phyloP scores from a whole-genome alignment of 1,139 yeast species.

The Candida glucosophila region DNA sequence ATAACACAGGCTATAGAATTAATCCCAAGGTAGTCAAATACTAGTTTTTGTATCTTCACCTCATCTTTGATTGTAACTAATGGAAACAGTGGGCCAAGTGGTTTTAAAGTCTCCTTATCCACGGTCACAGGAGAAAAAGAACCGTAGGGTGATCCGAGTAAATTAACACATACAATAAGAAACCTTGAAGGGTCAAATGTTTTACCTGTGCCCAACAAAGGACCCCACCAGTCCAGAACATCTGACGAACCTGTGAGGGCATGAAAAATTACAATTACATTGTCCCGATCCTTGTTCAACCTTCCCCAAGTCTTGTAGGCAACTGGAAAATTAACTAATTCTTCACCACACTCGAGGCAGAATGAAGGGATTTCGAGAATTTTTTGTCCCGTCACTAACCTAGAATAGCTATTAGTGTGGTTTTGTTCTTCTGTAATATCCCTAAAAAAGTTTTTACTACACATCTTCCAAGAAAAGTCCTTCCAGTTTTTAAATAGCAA shows the following conservation, averaged over 20 bases:
- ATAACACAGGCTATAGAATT: constrained; percentile 72
- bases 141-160: constrained; percentile 94
- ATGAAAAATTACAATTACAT: constrained; percentile 83
- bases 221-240: constrained; percentile 99
- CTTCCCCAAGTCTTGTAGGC: constrained; percentile 96
- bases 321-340: constrained; percentile 66
- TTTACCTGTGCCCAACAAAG: constrained; percentile 72
- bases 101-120: constrained; percentile 62
- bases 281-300: constrained; percentile 55
- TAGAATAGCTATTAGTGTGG: constrained; percentile 54
- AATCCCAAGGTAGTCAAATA: constrained; percentile 70
- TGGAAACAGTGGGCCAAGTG: constrained; percentile 93
- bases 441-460: constrained; percentile 12
- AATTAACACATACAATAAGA: constrained; percentile 79
- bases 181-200: constrained; percentile 89
- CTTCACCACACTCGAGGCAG: constrained; percentile 75
- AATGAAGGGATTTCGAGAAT: constrained; percentile 73
- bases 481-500: too few relatives aligned
- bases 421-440: constrained; percentile 41
- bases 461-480: neutral
- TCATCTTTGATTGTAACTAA: constrained; percentile 89
- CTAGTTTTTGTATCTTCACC: constrained; percentile 66
- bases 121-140: constrained; percentile 83
- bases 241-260: constrained; percentile 95
- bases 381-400: constrained; percentile 70